Conservation (phyloP, 1,139 yeast genomes). For the Casaregolazyma suthepensis region DNA sequence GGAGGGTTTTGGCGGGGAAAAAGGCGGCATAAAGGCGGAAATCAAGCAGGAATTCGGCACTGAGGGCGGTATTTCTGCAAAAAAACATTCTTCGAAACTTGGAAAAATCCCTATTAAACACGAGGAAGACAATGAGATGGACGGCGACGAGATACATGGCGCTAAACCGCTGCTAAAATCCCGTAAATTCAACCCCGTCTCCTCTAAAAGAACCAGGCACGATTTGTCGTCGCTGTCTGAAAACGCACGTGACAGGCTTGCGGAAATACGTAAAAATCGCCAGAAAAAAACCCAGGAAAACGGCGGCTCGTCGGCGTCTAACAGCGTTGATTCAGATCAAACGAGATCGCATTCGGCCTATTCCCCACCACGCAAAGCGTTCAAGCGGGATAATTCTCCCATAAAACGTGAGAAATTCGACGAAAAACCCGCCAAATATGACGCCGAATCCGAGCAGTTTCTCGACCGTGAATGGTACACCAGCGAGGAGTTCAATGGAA, state of each 20-base stretch:
- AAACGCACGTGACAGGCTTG: slow-evolving; percentile 20
- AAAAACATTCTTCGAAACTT: background rate
- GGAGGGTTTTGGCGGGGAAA: background rate
- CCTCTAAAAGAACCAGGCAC: background rate
- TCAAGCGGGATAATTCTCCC: background rate
- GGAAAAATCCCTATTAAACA: slow-evolving; percentile 1
- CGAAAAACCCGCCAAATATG: background rate
- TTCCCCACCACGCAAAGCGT: background rate
- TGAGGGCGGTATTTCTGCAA: background rate
- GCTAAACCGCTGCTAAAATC: background rate
- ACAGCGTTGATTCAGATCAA: background rate
- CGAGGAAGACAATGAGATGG: slow-evolving; percentile 11
- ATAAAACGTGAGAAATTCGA: background rate
- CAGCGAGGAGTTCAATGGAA: slow-evolving; percentile 32
- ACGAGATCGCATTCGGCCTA: background rate
- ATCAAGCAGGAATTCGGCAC: background rate
- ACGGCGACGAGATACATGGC: background rate
- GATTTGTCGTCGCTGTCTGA: slow-evolving; percentile 15
- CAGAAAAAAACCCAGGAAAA: background rate
- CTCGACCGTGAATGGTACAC: slow-evolving; percentile 37
- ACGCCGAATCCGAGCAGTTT: slow-evolving; percentile 12
- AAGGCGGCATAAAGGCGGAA: background rate
- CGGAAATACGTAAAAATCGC: slow-evolving; percentile 18
- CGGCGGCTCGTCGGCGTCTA: background rate
- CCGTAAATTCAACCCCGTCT: background rate